Evolutionary conservation across 192 early-diverging fungal species (phyloP), one percentile per base, ranked within the genome.

Genomic region (Thamnidium elegans): DNA sequence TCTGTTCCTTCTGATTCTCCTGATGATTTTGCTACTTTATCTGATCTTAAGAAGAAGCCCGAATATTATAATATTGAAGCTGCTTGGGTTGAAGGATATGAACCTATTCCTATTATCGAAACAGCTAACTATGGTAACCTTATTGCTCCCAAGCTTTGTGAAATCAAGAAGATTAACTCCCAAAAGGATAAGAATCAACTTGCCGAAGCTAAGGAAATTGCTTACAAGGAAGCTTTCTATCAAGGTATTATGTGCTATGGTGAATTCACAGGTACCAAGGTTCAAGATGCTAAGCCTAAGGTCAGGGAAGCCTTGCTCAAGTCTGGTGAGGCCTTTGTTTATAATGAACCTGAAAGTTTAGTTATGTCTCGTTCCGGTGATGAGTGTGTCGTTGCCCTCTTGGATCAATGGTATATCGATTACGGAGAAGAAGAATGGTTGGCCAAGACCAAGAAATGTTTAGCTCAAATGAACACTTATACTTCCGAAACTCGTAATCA

Each of bases 1-100:
- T 99, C 97, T 7, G 97, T 99, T 31, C 97, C 97, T 32, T 98
- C 96, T 0, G 97, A 99, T 65, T 97, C 97, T 36, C 97, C 97
- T 11, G 95, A 97, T 73, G 97, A 99, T 80, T 97, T 78, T 78
- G 88, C 92, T 30, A 85, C 96, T 43, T 79, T 97, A 67, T 84
- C 85, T 71, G 97, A 99, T 71, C 74, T 99, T 73, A 87, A 86
- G 66, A 99, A 98, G 81, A 99, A 99, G 81, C 72, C 88, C 21
- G 91, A 83, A 10, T 98, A 90, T 79, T 98, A 96, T 78, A 87
- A 93, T 65, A 88, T 99, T 44, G 70, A 93, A 55, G 73, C 84
- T 15, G 84, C 90, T 62, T 99, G 97, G 97, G 88, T 95, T 47
- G 82, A 85, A 46, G 78, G 79, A 7, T 97, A 87, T 69, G 89